Conservation (phyloP, 1,284 basidiomycete genomes). For the Ustilago shanxiensis region DNA sequence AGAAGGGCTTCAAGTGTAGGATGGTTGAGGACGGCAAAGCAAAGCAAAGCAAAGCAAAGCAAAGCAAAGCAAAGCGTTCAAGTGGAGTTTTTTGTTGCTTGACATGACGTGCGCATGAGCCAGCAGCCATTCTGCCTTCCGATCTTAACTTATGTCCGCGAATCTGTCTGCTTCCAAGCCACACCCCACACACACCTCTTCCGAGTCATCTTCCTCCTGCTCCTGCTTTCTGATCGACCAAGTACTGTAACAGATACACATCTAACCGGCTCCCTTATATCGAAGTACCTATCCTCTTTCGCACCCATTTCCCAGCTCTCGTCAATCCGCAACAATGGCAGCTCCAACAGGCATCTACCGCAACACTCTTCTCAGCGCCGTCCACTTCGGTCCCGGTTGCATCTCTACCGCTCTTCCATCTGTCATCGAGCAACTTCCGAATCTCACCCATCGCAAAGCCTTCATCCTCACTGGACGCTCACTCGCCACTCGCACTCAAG, state of each 20-base stretch:
- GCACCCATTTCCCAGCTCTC: not conserved
- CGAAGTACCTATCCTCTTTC: not conserved
- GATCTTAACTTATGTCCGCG: not conserved
- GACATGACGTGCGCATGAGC: not conserved
- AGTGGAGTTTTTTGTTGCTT: not conserved
- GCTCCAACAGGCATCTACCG: constrained; percentile 38
- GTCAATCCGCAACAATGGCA: constrained; percentile 22
- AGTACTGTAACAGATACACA: not conserved
- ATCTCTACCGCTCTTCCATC: constrained; percentile 30
- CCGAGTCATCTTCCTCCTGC: not conserved
- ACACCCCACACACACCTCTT: no score
- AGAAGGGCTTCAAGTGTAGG: no score
- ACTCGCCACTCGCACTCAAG: constrained; percentile 53
- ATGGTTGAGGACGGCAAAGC: not conserved
- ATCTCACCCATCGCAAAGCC: constrained; percentile 40
- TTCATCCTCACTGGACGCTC: constrained; percentile 58
- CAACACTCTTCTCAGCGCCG: constrained; percentile 46
- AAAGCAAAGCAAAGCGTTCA: not conserved
- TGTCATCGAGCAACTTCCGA: constrained; percentile 31
- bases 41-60: not conserved
- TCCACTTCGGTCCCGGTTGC: constrained; percentile 47
- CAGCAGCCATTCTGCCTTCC: no score
- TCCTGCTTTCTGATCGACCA: not conserved
- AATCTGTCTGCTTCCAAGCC: no score
- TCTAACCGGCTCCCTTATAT: not conserved